Evolutionary conservation across 192 early-diverging fungal genomes (phyloP).

Genomic region (Coemansia biformis): DNA sequence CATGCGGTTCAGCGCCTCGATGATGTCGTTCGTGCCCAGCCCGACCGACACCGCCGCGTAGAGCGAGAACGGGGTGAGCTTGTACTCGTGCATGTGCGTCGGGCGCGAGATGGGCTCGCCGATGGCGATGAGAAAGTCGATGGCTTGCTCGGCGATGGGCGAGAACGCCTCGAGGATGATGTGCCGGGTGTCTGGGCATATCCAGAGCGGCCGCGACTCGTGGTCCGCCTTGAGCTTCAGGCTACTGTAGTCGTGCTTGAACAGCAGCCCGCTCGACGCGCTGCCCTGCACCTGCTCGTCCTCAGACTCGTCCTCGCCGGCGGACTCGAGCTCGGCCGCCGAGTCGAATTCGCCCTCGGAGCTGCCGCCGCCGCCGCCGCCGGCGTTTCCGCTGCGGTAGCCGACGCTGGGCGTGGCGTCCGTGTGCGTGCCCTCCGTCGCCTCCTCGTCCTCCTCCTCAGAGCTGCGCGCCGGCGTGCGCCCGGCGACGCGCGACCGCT

Average conservation of each 20-base stretch:
- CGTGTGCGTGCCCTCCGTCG: too few species aligned
- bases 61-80: constrained; percentile 88
- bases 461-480: constrained; percentile 23
- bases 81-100: constrained; percentile 69
- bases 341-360: constrained; percentile 1
- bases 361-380: constrained; percentile 1
- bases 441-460: constrained; percentile 1
- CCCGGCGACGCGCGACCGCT: constrained; percentile 7
- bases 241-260: constrained; percentile 66
- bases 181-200: constrained; percentile 69
- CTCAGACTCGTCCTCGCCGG: too few species aligned
- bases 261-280: constrained; percentile 29
- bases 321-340: constrained; percentile 10
- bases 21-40: constrained; percentile 83
- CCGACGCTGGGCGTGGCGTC: too few species aligned
- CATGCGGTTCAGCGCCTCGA: constrained; percentile 81
- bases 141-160: constrained; percentile 89
- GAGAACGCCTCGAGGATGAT: constrained; percentile 97
- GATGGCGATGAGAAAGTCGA: constrained; percentile 93
- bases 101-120: constrained; percentile 89
- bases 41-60: constrained; percentile 99
- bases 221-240: constrained; percentile 85
- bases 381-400: background rate
- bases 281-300: constrained; percentile 21
- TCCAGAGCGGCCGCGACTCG: constrained; percentile 83